These are phyloP conservation scores for Tricholoma sp. DNA, from an alignment of 768 basidiomycete genomes.

Conservation along the genomic window DNA sequence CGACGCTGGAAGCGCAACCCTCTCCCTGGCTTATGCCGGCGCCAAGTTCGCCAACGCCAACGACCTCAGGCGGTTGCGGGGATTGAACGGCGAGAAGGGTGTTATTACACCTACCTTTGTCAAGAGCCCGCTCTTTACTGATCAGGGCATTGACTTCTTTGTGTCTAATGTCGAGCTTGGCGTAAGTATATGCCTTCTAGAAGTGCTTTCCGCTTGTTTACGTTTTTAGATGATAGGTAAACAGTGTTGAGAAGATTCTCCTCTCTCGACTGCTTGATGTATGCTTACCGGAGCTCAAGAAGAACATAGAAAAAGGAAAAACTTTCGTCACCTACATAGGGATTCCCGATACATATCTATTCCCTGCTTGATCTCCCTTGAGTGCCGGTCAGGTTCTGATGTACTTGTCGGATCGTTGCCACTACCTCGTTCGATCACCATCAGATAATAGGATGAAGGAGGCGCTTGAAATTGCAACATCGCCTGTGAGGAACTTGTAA, in stretches of 20 bases:
- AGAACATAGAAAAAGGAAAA: conserved; percentile 97
- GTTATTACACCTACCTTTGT: conserved; percentile 85
- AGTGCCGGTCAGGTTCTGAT: no score
- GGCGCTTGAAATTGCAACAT: conserved; percentile 73
- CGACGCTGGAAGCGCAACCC: conserved; percentile 88
- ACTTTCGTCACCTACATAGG: conserved; percentile 50
- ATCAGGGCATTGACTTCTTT: conserved; percentile 92
- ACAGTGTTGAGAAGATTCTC: conserved; percentile 89
- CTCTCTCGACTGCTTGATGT: conserved; percentile 77
- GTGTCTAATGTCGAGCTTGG: conserved; percentile 92
- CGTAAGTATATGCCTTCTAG: conserved; percentile 40
- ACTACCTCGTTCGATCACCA: no score
- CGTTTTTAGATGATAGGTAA: conserved; percentile 36
- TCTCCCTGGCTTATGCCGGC: conserved; percentile 94
- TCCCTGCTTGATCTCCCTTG: not conserved
- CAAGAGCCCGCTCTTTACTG: conserved; percentile 79
- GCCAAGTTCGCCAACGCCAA: conserved; percentile 82
- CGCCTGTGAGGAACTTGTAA: conserved; percentile 29
- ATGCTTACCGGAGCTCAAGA: conserved; percentile 89
- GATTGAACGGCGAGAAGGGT: conserved; percentile 84
- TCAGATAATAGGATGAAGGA: conserved; percentile 77
- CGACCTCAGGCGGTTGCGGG: conserved; percentile 83
- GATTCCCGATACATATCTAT: not conserved
- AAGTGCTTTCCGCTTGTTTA: conserved; percentile 5
- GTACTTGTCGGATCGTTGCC: no score